Evolutionary conservation across 169 alveolate genomes (phyloP).

Genomic region (Plasmodium gallinaceum): DNA sequence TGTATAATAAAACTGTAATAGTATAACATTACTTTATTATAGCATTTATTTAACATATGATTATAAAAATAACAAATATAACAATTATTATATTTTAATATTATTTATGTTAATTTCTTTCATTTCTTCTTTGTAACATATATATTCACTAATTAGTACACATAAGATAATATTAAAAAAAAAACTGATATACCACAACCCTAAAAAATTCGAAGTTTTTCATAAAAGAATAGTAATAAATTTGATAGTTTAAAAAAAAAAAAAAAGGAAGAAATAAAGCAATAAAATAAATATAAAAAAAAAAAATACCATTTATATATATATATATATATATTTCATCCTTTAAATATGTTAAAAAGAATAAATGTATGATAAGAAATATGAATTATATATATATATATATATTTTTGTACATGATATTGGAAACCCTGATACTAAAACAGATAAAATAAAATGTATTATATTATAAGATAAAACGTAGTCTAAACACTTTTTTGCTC

Average conservation of each 20-base stretch:
- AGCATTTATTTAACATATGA: background rate
- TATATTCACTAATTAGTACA: conserved; percentile 19
- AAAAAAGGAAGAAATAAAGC: background rate
- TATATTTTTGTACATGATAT: conserved; percentile 10
- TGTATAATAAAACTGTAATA: no score
- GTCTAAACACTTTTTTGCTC: conserved; percentile 35
- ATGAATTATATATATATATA: background rate
- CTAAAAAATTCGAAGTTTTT: conserved; percentile 1
- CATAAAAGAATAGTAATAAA: background rate
- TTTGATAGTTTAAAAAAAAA: background rate
- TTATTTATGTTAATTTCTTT: conserved; percentile 29
- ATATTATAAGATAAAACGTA: conserved; percentile 14
- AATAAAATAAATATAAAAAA: background rate
- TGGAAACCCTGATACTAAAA: conserved; percentile 3
- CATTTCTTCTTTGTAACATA: conserved; percentile 27
- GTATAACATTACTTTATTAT: no score
- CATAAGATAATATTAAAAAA: conserved; percentile 4
- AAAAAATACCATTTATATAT: background rate
- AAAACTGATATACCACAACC: conserved; percentile 21
- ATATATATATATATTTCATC: background rate
- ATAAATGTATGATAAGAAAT: background rate
- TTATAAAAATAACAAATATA: background rate
- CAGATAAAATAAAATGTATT: conserved; percentile 14
- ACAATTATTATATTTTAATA: background rate
- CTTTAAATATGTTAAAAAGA: background rate